Evolutionary conservation across 106 monocot species (phyloP).

Genomic region (Posidonia australis): DNA sequence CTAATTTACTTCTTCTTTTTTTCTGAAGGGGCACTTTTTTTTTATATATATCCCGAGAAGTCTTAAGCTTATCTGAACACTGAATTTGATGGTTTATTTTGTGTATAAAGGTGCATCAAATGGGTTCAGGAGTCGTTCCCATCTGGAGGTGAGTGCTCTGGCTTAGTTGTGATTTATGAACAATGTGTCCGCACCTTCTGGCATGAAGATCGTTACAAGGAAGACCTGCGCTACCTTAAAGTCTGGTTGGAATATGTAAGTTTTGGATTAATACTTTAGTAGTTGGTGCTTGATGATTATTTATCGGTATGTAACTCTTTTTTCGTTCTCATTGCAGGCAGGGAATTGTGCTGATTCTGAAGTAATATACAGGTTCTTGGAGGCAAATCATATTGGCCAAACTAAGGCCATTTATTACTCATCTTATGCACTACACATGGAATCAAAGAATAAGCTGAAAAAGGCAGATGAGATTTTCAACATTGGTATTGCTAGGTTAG

Average conservation of each 20-base stretch:
- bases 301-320: not conserved
- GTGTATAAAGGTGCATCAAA: constrained; percentile 72
- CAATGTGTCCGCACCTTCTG: constrained; percentile 89
- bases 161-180: constrained; percentile 77
- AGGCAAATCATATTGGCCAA: constrained; percentile 78
- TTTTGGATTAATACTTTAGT: not conserved
- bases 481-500: constrained; percentile 83
- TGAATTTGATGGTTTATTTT: constrained; percentile 4
- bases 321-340: constrained; percentile 27
- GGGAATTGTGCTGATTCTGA: constrained; percentile 82
- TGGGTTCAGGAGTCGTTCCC: constrained; percentile 99
- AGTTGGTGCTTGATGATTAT: not conserved
- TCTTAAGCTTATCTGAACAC: not conserved
- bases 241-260: constrained; percentile 95
- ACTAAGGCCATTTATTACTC: constrained; percentile 48
- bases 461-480: constrained; percentile 87
- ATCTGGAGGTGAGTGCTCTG: constrained; percentile 74
- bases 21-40: too few species aligned
- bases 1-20: not conserved
- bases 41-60: too few species aligned
- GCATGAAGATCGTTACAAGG: constrained; percentile 82
- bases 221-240: constrained; percentile 88
- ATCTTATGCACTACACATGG: constrained; percentile 63
- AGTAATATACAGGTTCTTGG: constrained; percentile 72
- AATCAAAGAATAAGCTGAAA: constrained; percentile 60